These are phyloP conservation scores for Astrephomene gubernaculifera DNA, from an alignment of 139 green algal genomes.

Conservation along the genomic window DNA sequence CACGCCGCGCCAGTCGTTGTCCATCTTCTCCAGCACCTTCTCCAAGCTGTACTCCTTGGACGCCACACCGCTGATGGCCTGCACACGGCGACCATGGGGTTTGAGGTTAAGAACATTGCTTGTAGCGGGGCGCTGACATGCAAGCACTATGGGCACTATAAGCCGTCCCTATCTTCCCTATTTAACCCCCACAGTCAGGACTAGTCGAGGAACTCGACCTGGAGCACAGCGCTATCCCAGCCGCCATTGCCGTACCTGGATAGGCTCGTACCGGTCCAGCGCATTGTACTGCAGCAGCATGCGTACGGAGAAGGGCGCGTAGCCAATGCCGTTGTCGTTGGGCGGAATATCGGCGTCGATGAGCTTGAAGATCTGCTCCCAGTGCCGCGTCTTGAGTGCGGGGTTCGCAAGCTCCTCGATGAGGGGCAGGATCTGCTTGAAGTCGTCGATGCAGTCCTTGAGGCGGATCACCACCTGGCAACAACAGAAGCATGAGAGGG, in stretches of 20 bases:
- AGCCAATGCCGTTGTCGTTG: constrained; percentile 55
- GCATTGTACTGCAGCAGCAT: constrained; percentile 73
- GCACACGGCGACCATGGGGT: no score
- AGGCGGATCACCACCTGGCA: constrained; percentile 70
- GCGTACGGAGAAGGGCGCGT: constrained; percentile 69
- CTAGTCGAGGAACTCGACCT: no score
- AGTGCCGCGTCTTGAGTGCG: constrained; percentile 76
- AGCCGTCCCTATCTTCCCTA: no score
- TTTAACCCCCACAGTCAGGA: no score
- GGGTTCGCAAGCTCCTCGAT: constrained; percentile 80
- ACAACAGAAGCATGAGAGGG: no score
- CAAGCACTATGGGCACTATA: no score
- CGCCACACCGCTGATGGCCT: constrained; percentile 56
- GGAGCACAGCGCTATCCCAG: no score
- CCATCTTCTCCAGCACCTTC: constrained; percentile 86
- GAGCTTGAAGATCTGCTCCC: constrained; percentile 65
- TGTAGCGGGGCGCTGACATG: no score
- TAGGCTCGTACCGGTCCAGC: constrained; percentile 69
- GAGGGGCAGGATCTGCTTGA: constrained; percentile 75
- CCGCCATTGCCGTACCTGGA: constrained; percentile 51
- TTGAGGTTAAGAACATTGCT: no score
- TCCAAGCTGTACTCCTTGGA: constrained; percentile 74
- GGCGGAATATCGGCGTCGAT: constrained; percentile 66
- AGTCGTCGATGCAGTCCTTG: constrained; percentile 81
- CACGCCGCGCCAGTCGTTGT: constrained; percentile 79